phyloP scores from a whole-genome alignment of 2,329 filamentous ascomycete species.

The Gaeumannomyces sp. region DNA sequence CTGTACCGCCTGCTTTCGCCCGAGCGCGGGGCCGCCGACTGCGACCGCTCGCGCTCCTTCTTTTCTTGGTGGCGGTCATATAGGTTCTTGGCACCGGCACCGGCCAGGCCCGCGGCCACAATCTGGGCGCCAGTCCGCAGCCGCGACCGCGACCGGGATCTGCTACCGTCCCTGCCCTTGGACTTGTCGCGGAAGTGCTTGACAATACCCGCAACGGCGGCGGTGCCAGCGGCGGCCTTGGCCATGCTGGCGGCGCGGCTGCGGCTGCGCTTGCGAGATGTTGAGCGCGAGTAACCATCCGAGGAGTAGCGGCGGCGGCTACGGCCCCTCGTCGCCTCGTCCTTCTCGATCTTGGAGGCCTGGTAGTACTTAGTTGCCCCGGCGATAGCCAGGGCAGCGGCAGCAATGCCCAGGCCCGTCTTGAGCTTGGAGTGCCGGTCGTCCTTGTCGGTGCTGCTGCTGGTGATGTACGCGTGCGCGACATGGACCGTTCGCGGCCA shows the following conservation, averaged over 20 bases:
- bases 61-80: constrained; percentile 57
- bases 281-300: constrained; percentile 35
- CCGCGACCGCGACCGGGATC: constrained; percentile 35
- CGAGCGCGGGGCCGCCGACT: background rate
- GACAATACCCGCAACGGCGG: constrained; percentile 51
- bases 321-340: constrained; percentile 51
- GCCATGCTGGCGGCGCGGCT: constrained; percentile 43
- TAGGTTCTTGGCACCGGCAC: constrained; percentile 54
- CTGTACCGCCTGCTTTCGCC: background rate
- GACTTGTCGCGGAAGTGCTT: constrained; percentile 53
- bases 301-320: constrained; percentile 37
- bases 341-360: constrained; percentile 52
- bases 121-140: constrained; percentile 53
- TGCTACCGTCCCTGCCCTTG: constrained; percentile 33
- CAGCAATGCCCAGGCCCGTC: constrained; percentile 56
- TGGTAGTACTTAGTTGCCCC: constrained; percentile 61
- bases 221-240: constrained; percentile 52
- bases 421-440: constrained; percentile 45
- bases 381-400: constrained; percentile 56
- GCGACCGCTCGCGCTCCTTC: constrained; percentile 37
- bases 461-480: background rate
- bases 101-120: constrained; percentile 52
- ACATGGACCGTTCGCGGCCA: constrained; percentile 18
- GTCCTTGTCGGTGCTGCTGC: constrained; percentile 10
- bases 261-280: constrained; percentile 35